Conservation (phyloP, 2,329 filamentous ascomycete species). For the Exophiala calicioides region DNA sequence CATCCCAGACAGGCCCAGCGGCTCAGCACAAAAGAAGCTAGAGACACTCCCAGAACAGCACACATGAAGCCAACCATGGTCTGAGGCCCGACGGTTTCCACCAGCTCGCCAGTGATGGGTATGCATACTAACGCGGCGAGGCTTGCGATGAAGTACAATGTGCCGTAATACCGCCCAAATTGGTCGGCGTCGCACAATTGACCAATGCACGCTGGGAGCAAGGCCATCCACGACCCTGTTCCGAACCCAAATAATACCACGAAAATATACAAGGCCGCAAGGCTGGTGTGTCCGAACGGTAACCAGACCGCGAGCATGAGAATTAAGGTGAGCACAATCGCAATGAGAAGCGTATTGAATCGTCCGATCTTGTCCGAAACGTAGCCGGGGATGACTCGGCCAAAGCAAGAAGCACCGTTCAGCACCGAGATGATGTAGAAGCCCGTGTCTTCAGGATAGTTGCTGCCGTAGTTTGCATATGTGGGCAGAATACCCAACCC, state of each 20-base stretch:
- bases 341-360: conserved; percentile 47
- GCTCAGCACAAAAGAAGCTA: conserved; percentile 34
- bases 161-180: conserved; percentile 52
- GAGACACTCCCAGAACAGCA: conserved; percentile 42
- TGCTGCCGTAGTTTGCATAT: conserved; percentile 43
- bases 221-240: conserved; percentile 48
- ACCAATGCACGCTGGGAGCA: conserved; percentile 46
- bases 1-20: conserved; percentile 42
- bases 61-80: conserved; percentile 51
- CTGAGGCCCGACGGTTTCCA: conserved; percentile 48
- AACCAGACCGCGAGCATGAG: conserved; percentile 48
- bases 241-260: conserved; percentile 53
- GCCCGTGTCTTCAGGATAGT: conserved; percentile 37
- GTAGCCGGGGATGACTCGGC: conserved; percentile 48
- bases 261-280: conserved; percentile 47
- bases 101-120: conserved; percentile 49
- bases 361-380: conserved; percentile 47
- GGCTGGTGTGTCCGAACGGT: conserved; percentile 45
- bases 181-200: conserved; percentile 50
- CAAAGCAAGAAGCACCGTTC: conserved; percentile 47
- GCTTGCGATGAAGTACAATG: conserved; percentile 49
- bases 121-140: conserved; percentile 50
- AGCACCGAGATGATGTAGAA: conserved; percentile 50
- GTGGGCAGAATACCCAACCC: conserved; percentile 51
- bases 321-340: conserved; percentile 41